Base-by-base conservation (phyloP, 2,329 filamentous ascomycete genomes). In the Cercospora sp. region DNA sequence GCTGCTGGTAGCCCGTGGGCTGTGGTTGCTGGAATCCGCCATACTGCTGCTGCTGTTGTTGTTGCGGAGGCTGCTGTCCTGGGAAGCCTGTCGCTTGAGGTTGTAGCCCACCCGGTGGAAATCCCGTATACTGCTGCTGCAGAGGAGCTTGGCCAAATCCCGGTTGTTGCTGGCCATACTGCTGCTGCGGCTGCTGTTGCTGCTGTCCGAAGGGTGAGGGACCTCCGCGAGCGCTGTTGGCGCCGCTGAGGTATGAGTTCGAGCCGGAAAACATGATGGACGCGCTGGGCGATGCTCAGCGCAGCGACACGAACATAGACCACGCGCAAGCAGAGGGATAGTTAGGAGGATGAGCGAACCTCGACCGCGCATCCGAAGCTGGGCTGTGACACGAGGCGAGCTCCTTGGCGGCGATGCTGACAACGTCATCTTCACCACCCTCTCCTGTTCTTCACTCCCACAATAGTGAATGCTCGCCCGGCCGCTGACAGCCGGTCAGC, bases 241-340 rank as follows among this genome's bases (percentile, higher is more conserved):
- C 87, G 82, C 89, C 91, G 81, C 93, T 93, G 77, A 97, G 83
- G 81, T 90, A 97, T 72, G 91, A 90, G 84, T 91, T 96, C 73
- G 92, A 91, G 80, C 90, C 92, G 73, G 93, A 95, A 83, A 92
- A 98, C 94, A 97, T 97, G 81, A 37, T 67, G 60, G 37, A 51
- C 61, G 45, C 65, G 59, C 32, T 59, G 57, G 62, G 45, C 66
- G 66, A 71, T 69, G 69, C 66, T 32, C 55, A 58, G 55, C 28
- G 55, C 28, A 40, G 53, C 18, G 61, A 40, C 49, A 59, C n/a
- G 37, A 21, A 51, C 32, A 43, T 24, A 43, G 13, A n/a, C 58
- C 43, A 40, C 58, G 24, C 21, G 21, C 37, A 34, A 30, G 40
- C 18, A 28, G 60, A 62, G 26, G n/a, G 21, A 51, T 28, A 62